These are phyloP conservation scores for Nothophaeocryptopus gaeumannii DNA, from an alignment of 2,329 filamentous ascomycete species.

Conservation along the genomic window DNA sequence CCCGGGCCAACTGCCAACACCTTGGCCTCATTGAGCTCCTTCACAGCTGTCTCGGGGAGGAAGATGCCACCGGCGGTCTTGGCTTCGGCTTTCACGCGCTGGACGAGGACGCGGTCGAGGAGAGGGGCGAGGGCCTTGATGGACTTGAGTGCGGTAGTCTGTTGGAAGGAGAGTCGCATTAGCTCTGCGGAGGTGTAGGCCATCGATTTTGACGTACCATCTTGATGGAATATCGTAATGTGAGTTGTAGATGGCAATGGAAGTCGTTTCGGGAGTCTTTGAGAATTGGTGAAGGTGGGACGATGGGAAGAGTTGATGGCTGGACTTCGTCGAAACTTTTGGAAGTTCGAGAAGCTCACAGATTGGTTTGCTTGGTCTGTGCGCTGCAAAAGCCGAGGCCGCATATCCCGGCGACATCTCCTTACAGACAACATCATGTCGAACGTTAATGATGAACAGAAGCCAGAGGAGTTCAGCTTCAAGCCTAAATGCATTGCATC, in stretches of 20 bases:
- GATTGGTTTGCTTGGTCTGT: no score
- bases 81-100: conserved; percentile 94
- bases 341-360: background rate
- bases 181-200: conserved; percentile 15
- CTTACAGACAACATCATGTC: conserved; percentile 4
- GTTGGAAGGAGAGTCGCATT: conserved; percentile 14
- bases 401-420: no score
- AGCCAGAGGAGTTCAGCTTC: background rate
- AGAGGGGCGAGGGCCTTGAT: conserved; percentile 94
- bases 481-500: conserved; percentile 26
- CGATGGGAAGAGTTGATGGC: conserved; percentile 3
- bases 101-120: conserved; percentile 95
- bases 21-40: conserved; percentile 97
- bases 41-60: conserved; percentile 92
- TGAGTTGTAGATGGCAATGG: conserved; percentile 8
- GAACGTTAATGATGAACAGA: background rate
- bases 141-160: conserved; percentile 70
- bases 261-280: conserved; percentile 21
- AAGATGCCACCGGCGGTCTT: conserved; percentile 98
- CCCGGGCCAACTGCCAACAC: conserved; percentile 94
- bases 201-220: conserved; percentile 26
- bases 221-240: conserved; percentile 11
- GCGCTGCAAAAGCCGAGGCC: no score
- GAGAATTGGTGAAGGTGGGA: conserved; percentile 1
- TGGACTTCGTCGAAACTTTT: conserved; percentile 7